Conservation (phyloP, 1,284 basidiomycete species). For the Ganoderma lingzhi region DNA sequence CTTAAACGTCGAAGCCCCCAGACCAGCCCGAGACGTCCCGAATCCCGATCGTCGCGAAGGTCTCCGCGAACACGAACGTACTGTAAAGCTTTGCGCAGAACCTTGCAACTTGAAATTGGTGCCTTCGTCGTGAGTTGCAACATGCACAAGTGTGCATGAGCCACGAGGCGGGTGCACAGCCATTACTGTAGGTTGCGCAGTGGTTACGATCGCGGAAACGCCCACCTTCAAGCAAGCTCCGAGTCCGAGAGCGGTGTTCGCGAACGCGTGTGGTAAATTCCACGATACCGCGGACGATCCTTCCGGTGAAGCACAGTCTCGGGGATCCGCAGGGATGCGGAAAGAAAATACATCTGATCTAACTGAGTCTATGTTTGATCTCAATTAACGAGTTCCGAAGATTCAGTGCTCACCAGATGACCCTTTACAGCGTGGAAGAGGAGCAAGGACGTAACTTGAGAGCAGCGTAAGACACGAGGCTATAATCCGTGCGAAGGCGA, state of each 20-base stretch:
- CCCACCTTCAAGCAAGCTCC: background rate
- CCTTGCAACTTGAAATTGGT: background rate
- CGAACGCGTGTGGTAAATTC: background rate
- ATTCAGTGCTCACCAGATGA: too few species aligned
- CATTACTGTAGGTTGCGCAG: background rate
- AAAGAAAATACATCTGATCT: background rate
- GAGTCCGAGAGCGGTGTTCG: background rate
- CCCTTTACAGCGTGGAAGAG: too few species aligned
- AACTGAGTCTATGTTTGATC: background rate
- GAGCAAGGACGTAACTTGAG: too few species aligned
- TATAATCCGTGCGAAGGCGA: too few species aligned
- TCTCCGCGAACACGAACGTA: slow-evolving; percentile 45
- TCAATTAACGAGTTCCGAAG: background rate
- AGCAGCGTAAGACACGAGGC: too few species aligned
- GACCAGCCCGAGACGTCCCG: background rate
- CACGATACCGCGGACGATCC: background rate
- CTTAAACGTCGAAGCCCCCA: background rate
- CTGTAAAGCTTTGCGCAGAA: background rate
- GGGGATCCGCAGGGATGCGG: background rate
- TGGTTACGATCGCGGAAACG: background rate
- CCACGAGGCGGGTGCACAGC: background rate
- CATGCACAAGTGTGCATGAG: background rate
- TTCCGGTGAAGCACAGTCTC: background rate
- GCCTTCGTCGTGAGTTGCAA: too few species aligned
- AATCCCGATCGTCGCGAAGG: background rate